These are phyloP conservation scores for Cladosporium velox DNA, from an alignment of 2,329 filamentous ascomycete genomes.

Conservation along the genomic window DNA sequence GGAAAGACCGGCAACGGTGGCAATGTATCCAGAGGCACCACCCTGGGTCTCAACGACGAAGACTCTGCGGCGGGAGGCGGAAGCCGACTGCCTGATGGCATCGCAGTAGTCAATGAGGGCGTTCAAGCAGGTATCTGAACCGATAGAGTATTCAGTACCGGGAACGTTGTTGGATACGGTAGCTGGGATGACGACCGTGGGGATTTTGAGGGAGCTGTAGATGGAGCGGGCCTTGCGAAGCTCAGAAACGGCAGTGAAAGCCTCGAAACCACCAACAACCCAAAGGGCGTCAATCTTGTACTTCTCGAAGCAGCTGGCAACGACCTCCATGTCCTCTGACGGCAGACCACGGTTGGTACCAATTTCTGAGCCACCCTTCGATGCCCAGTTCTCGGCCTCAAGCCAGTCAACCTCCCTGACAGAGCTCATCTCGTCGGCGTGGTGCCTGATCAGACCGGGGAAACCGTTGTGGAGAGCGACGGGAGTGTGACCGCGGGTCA, in stretches of 20 bases:
- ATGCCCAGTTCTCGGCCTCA: slow-evolving; percentile 92
- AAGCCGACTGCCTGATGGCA: slow-evolving; percentile 95
- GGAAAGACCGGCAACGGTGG: slow-evolving; percentile 84
- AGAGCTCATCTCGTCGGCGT: slow-evolving; percentile 75
- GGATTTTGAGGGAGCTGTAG: slow-evolving; percentile 86
- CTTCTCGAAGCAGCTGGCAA: slow-evolving; percentile 78
- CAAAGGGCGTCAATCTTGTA: slow-evolving; percentile 92
- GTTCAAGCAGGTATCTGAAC: slow-evolving; percentile 95
- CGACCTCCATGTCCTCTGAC: slow-evolving; percentile 78
- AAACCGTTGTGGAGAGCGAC: slow-evolving; percentile 96
- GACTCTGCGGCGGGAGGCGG: slow-evolving; percentile 85
- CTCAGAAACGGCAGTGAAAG: slow-evolving; percentile 88
- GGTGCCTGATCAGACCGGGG: slow-evolving; percentile 87
- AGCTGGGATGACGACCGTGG: slow-evolving; percentile 87
- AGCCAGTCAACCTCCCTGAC: slow-evolving; percentile 89
- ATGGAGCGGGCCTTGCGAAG: slow-evolving; percentile 76
- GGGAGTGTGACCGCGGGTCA: slow-evolving; percentile 88
- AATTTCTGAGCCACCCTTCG: slow-evolving; percentile 95
- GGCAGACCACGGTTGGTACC: slow-evolving; percentile 95
- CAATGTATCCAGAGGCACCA: slow-evolving; percentile 89
- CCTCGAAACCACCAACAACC: slow-evolving; percentile 88
- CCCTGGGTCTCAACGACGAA: slow-evolving; percentile 99
- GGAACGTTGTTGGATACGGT: slow-evolving; percentile 99
- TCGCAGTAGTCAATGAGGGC: slow-evolving; percentile 94
- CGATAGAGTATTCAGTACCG: slow-evolving; percentile 94